Percentiles rank a stretch among this genome's conserved stretches.
Evolutionary conservation across 495 filamentous ascomycete genomes (phyloP).

Genomic region (Penicillium desertorum): DNA sequence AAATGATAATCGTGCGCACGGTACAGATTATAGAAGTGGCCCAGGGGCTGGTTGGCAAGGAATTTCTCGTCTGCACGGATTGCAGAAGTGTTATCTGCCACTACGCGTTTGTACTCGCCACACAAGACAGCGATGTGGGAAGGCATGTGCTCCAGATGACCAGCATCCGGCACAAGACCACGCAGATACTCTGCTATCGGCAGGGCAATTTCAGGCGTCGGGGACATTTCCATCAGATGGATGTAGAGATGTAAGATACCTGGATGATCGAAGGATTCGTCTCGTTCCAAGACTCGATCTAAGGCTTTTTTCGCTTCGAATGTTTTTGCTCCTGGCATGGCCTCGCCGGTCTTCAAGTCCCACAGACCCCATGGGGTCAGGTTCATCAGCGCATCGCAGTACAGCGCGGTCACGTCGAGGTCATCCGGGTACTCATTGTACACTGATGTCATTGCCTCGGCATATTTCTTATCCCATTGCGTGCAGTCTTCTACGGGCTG

Average conservation of each 20-base stretch:
- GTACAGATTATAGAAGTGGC: conserved; percentile 70
- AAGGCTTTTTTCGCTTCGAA: conserved; percentile 57
- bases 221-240: conserved; percentile 74
- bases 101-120: conserved; percentile 63
- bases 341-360: conserved; percentile 59
- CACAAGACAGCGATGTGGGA: conserved; percentile 66
- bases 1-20: conserved; percentile 67
- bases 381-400: conserved; percentile 68
- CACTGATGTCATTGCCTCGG: conserved; percentile 58
- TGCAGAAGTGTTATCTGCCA: conserved; percentile 62
- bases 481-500: conserved; percentile 43
- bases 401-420: conserved; percentile 60
- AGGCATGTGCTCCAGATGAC: conserved; percentile 74
- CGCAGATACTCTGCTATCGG: conserved; percentile 58
- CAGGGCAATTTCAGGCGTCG: conserved; percentile 57
- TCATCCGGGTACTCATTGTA: conserved; percentile 55
- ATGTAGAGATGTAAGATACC: conserved; percentile 70
- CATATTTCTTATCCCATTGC: conserved; percentile 57
- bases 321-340: conserved; percentile 52
- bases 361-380: conserved; percentile 67
- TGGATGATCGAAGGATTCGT: conserved; percentile 51
- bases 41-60: conserved; percentile 46
- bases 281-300: conserved; percentile 48
- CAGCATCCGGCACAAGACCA: conserved; percentile 61
- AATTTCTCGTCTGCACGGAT: conserved; percentile 62